Evolutionary conservation across 1,284 basidiomycete species (phyloP), one percentile per base, ranked within the genome.

Genomic region (Xerocomus amazonicus): DNA sequence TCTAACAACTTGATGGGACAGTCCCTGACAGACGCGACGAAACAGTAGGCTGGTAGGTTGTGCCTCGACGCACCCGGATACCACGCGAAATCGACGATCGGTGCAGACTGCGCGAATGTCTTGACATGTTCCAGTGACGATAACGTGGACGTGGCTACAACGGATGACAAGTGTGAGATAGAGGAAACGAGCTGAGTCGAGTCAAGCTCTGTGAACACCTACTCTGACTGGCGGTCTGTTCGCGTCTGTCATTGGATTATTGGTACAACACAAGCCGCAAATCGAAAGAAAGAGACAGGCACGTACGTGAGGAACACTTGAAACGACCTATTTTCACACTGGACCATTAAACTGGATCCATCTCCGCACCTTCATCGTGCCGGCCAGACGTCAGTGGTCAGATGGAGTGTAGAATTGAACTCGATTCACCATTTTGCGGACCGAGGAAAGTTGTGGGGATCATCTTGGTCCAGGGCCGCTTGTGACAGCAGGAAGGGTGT

Each of bases 1-100:
- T 95, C 90, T 1, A 95, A 68, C 7, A 96, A 73, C 55, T 87
- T 85, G 1, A 95, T 80, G 0, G 92, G 92, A 51, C 80, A 80
- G 64, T 94, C 92, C 9, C 89, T 77, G 5, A 92, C 80, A 6
- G 89, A 89, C 0, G 87, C 78, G 2, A 89, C 73, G 59, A 93
- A 92, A 67, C 92, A 95, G 65, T 80, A 93, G 2, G 83, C 75
- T 0, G 83, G 78, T 1, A 82, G 79, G 43, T 81, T 72, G 6
- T 64, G 59, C 0, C 68, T 56, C 6, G 80, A 80, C 1, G 92
- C 90, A 1, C 77, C 74, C 0, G 92, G 92, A 61, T 87, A 95
- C 92, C 92, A 96, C 6, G 74, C 56, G 55, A 81, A 85, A 47
- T 90, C 87, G 35, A 90, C 74, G 37, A 92, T 79, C 0, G 90